phyloP scores from a whole-genome alignment of 768 basidiomycete species.

The Macrolepiota dolichaula region DNA sequence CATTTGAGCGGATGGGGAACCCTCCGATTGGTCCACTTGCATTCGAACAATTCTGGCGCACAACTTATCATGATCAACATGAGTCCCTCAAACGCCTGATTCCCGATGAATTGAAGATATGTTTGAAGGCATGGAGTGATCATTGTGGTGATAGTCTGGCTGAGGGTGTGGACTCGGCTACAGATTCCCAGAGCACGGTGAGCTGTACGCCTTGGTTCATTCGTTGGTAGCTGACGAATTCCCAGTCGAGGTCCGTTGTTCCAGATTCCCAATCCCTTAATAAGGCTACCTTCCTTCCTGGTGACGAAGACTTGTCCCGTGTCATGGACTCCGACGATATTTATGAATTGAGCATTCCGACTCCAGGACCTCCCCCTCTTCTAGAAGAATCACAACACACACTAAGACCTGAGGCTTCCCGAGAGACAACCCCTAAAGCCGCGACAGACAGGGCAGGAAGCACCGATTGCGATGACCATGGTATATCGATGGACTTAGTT shows the following conservation, averaged over 20 bases:
- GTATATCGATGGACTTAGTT: not conserved
- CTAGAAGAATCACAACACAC: not conserved
- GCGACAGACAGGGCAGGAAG: not conserved
- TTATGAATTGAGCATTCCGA: not conserved
- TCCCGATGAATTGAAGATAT: conserved; percentile 40
- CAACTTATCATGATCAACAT: conserved; percentile 43
- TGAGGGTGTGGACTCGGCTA: conserved; percentile 35
- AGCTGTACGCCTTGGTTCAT: not conserved
- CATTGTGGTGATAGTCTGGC: conserved; percentile 47
- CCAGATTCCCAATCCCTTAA: conserved; percentile 9
- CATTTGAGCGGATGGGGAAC: conserved; percentile 42
- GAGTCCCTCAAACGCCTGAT: conserved; percentile 32
- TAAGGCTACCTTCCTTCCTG: not conserved
- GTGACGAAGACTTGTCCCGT: not conserved
- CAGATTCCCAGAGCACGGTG: conserved; percentile 17
- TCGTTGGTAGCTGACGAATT: not conserved
- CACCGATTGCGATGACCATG: not conserved
- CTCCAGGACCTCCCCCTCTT: not conserved
- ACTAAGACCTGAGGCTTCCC: not conserved
- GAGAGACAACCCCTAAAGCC: not conserved
- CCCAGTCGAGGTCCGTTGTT: conserved; percentile 4
- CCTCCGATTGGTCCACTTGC: conserved; percentile 48
- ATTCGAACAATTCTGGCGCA: conserved; percentile 58
- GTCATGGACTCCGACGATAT: not conserved
- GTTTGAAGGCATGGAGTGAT: conserved; percentile 42